Evolutionary conservation across 2,329 filamentous ascomycete species (phyloP).

Genomic region (Leptodontidium sp.): DNA sequence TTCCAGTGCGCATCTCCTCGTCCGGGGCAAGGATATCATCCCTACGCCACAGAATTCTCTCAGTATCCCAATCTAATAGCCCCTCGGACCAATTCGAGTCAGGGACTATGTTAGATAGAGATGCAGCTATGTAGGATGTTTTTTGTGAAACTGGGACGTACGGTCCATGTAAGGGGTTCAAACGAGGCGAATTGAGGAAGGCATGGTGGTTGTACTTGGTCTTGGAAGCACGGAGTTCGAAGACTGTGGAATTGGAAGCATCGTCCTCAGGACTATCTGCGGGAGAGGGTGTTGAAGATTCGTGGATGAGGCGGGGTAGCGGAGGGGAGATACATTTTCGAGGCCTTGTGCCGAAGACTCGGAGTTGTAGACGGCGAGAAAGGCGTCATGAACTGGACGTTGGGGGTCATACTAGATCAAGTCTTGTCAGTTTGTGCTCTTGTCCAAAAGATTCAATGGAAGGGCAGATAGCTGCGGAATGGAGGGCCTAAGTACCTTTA

Average conservation of each 20-base stretch:
- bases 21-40: conserved; percentile 20
- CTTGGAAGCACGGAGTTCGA: conserved; percentile 38
- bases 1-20: conserved; percentile 6
- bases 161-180: conserved; percentile 43
- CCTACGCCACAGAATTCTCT: conserved; percentile 23
- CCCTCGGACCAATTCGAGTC: conserved; percentile 36
- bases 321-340: conserved; percentile 41
- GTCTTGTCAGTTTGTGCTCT: conserved; percentile 7
- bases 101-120: conserved; percentile 35
- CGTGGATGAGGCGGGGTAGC: conserved; percentile 39
- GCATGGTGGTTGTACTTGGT: conserved; percentile 35
- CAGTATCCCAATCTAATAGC: conserved; percentile 46
- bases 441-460: not conserved
- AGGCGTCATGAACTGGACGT: conserved; percentile 40
- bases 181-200: conserved; percentile 31
- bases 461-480: not conserved
- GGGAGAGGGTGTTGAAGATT: conserved; percentile 14
- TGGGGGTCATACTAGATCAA: conserved; percentile 34
- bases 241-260: conserved; percentile 24
- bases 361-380: conserved; percentile 41
- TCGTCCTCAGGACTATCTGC: not conserved
- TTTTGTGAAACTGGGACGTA: conserved; percentile 36
- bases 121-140: conserved; percentile 37
- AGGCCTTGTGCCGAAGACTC: conserved; percentile 34
- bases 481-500: conserved; percentile 40